Conservation (phyloP, 164 flowering plant genomes). For the grape (Vitis vinifera) region ASM3070453v1 NC_081805.1:13498001-13498500, state of each 20-base stretch:
- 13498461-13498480: neutral
- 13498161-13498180: slow-evolving; percentile 91
- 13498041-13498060: too few species aligned
- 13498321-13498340: slow-evolving; percentile 99
- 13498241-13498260: slow-evolving; percentile 9
- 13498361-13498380: slow-evolving; percentile 96
- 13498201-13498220: slow-evolving; percentile 80
- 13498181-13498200: slow-evolving; percentile 95
- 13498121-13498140: slow-evolving; percentile 63
- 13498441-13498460: slow-evolving; percentile 5
- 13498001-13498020: too few species aligned
- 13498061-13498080: too few species aligned
- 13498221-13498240: slow-evolving; percentile 98
- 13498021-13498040: too few species aligned
- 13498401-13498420: slow-evolving; percentile 67
- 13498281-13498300: neutral
- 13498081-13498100: too few species aligned
- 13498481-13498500: slow-evolving; percentile 30
- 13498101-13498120: slow-evolving; percentile 46
- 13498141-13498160: slow-evolving; percentile 71
- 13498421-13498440: slow-evolving; percentile 8
- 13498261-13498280: slow-evolving; percentile 3
- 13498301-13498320: slow-evolving; percentile 16
- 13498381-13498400: slow-evolving; percentile 99
- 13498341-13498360: slow-evolving; percentile 98